phyloP scores from a whole-genome alignment of 148 eudicot genomes.

The Vaccinium corymbosum region DNA sequence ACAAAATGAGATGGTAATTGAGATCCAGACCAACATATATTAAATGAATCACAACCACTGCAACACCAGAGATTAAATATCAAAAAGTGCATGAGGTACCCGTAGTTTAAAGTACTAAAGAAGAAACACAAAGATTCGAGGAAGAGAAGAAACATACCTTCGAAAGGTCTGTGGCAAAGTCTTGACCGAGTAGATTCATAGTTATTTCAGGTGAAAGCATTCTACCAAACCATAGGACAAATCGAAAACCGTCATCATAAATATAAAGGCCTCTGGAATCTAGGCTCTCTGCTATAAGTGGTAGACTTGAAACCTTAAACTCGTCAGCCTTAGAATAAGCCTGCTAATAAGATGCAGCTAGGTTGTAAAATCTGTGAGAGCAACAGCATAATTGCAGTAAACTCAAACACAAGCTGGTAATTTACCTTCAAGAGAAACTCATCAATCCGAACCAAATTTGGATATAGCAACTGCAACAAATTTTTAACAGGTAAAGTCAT shows the following conservation, averaged over 20 bases:
- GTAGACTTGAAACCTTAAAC: conserved; percentile 46
- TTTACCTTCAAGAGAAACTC: conserved; percentile 67
- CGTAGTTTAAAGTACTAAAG: neutral
- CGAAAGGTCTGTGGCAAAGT: conserved; percentile 62
- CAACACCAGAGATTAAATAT: neutral
- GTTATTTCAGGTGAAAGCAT: conserved; percentile 77
- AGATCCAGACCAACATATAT: neutral
- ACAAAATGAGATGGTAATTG: neutral
- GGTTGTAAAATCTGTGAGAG: neutral
- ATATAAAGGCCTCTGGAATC: conserved; percentile 88
- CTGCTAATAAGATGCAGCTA: conserved; percentile 26
- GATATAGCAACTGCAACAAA: conserved; percentile 79
- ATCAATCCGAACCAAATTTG: conserved; percentile 75
- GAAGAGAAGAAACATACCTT: conserved; percentile 46
- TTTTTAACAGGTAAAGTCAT: conserved; percentile 86
- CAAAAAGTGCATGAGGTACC: neutral
- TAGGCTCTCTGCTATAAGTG: conserved; percentile 77
- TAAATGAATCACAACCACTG: neutral
- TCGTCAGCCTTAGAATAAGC: conserved; percentile 43
- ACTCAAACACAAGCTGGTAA: conserved; percentile 2
- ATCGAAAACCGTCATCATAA: conserved; percentile 85
- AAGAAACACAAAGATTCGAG: neutral
- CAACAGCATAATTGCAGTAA: conserved; percentile 11
- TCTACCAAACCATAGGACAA: conserved; percentile 93
- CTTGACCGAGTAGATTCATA: conserved; percentile 61